A percentile compares a stretch with the other conserved stretches of the same genome.
These are phyloP conservation scores for Alternaria longipes DNA, from an alignment of 2,329 filamentous ascomycete genomes.

Conservation along the genomic window DNA sequence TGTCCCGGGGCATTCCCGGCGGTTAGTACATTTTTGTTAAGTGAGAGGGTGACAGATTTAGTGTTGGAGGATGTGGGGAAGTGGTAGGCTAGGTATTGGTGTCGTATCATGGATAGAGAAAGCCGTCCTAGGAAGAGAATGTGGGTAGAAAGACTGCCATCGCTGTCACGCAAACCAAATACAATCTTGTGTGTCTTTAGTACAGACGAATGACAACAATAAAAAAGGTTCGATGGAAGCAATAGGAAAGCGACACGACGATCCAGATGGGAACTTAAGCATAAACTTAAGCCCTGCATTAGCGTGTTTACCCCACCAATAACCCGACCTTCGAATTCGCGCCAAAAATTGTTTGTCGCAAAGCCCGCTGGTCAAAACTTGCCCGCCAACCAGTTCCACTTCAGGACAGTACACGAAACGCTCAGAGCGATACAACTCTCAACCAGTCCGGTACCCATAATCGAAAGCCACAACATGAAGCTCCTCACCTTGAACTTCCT, in stretches of 20 bases:
- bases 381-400: conserved; percentile 50
- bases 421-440: neutral
- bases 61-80: conserved; percentile 28
- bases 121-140: neutral
- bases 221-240: neutral
- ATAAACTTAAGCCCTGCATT: conserved; percentile 27
- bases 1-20: conserved; percentile 62
- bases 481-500: conserved; percentile 95
- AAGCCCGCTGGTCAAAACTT: neutral
- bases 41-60: conserved; percentile 30
- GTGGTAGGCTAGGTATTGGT: neutral
- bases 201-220: neutral
- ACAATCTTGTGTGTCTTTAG: fast-evolving
- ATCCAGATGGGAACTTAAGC: conserved; percentile 21
- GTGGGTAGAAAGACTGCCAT: neutral
- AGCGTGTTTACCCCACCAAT: conserved; percentile 15
- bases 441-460: neutral
- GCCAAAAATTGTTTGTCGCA: conserved; percentile 15
- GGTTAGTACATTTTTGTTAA: conserved; percentile 57
- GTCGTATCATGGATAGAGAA: neutral
- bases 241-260: neutral
- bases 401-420: neutral
- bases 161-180: neutral
- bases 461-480: conserved; percentile 71
- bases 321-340: neutral